Evolutionary conservation across 768 basidiomycete species (phyloP), one percentile per base, ranked within the genome.

Genomic region (Suillus lakei): DNA sequence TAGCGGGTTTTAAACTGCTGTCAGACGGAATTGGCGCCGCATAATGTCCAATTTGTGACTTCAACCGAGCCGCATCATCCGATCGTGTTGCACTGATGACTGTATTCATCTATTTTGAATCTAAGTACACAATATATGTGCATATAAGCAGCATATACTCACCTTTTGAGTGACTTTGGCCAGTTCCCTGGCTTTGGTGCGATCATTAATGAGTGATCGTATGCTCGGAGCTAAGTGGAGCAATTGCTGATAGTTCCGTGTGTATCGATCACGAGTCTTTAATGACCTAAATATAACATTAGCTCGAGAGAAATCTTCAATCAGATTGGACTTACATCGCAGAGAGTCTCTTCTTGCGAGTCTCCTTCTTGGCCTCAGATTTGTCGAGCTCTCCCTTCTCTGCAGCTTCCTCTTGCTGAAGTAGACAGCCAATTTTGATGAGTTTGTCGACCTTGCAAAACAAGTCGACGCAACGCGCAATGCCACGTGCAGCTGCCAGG

Each of bases 101-200:
- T 6, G 34, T 15, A 18, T 63, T 55, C 44, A 66, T 63, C 62
- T 66, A 21, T 9, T 7, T 36, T 28, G 7, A 7, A 5, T 26
- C n/a, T 18, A 28, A 51, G 32, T 44, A 41, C 7, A 16, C 8
- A 12, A 16, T 53, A 41, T 41, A 60, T 60, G 38, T 16, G 38
- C 38, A 23, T 21, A 65, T 51, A 41, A n/a, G 36, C 15, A 10
- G 51, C 53, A 61, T 65, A 50, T 65, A 56, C 54, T 26, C 36
- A 32, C 54, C 30, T 56, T 56, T 32, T 38, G 38, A 38, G 38
- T 38, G 38, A 38, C 9, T 12, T 38, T 1, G 12, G n/a, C n/a
- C n/a, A n/a, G n/a, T n/a, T n/a, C n/a, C n/a, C n/a, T n/a, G n/a
- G n/a, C n/a, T n/a, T n/a, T n/a, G n/a, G n/a, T n/a, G n/a, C n/a